Percentiles rank a stretch among this genome's conserved stretches.
Conservation (phyloP, 805 yeast genomes). For the Candida ulmi region DNA sequence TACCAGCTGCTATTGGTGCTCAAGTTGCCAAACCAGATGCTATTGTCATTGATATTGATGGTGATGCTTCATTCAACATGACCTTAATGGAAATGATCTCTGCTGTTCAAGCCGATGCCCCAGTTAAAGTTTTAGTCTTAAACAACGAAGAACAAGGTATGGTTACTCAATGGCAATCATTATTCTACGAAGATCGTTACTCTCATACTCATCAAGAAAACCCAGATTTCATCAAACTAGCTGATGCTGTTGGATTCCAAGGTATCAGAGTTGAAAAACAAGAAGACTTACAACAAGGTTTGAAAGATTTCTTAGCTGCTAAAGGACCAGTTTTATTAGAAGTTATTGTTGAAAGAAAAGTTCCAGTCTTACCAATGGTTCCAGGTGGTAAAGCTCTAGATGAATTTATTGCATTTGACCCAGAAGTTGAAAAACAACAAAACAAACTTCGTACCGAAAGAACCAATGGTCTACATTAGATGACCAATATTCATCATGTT, state of each 20-base stretch:
- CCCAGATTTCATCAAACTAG: conserved; percentile 89
- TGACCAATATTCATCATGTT: no score
- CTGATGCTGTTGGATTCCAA: conserved; percentile 89
- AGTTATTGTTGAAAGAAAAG: conserved; percentile 81
- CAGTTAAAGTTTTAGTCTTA: conserved; percentile 81
- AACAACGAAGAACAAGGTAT: conserved; percentile 99
- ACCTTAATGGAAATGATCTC: conserved; percentile 88
- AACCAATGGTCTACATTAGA: conserved; percentile 63
- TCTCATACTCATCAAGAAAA: conserved; percentile 96
- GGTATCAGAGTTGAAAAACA: conserved; percentile 72
- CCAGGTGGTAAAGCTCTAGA: conserved; percentile 94
- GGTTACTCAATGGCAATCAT: conserved; percentile 99
- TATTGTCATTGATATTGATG: conserved; percentile 92
- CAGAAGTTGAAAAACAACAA: conserved; percentile 71
- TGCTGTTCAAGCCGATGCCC: conserved; percentile 90
- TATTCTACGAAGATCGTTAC: conserved; percentile 94
- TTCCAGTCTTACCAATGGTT: conserved; percentile 97
- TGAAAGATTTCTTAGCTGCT: conserved; percentile 66
- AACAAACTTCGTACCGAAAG: conserved; percentile 62
- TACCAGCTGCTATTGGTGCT: conserved; percentile 98
- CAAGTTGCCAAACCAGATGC: conserved; percentile 95
- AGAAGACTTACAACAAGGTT: conserved; percentile 53
- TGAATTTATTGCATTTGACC: conserved; percentile 85
- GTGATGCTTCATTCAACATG: conserved; percentile 99
- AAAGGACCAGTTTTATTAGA: conserved; percentile 81